Conservation (phyloP, 2,329 filamentous ascomycete genomes). For the Fusarium azukiicola region DNA sequence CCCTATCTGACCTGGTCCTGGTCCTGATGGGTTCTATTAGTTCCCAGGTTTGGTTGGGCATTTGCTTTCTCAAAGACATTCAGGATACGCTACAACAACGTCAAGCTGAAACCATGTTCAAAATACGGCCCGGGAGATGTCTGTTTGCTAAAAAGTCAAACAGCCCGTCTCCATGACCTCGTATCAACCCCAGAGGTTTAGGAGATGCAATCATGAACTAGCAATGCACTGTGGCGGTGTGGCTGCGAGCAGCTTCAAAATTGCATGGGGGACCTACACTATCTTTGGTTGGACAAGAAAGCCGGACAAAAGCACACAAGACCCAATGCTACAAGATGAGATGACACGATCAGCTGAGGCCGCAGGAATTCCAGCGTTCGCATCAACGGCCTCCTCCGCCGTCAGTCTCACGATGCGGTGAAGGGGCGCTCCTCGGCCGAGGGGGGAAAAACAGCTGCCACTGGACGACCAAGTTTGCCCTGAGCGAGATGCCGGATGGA, state of each 20-base stretch:
- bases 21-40: neutral
- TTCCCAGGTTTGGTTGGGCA: neutral
- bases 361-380: slow-evolving; percentile 33
- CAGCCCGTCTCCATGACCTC: neutral
- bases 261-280: slow-evolving; percentile 28
- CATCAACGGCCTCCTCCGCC: slow-evolving; percentile 35
- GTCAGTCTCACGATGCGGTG: slow-evolving; percentile 43
- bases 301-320: slow-evolving; percentile 24
- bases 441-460: slow-evolving; percentile 31
- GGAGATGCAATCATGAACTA: neutral
- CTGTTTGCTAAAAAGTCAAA: neutral
- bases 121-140: neutral
- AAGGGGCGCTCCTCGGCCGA: slow-evolving; percentile 34
- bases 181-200: neutral
- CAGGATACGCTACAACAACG: neutral
- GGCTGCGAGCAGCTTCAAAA: slow-evolving; percentile 41
- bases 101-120: neutral
- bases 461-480: slow-evolving; percentile 18
- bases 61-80: neutral
- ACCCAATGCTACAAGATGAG: slow-evolving; percentile 38
- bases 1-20: neutral
- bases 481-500: slow-evolving; percentile 39
- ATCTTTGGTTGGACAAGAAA: slow-evolving; percentile 18
- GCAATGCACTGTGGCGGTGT: slow-evolving; percentile 40
- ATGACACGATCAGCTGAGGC: slow-evolving; percentile 44